Evolutionary conservation across 2,329 filamentous ascomycete species (phyloP).

Genomic region (Neophaeococcomyces mojaviensis): DNA sequence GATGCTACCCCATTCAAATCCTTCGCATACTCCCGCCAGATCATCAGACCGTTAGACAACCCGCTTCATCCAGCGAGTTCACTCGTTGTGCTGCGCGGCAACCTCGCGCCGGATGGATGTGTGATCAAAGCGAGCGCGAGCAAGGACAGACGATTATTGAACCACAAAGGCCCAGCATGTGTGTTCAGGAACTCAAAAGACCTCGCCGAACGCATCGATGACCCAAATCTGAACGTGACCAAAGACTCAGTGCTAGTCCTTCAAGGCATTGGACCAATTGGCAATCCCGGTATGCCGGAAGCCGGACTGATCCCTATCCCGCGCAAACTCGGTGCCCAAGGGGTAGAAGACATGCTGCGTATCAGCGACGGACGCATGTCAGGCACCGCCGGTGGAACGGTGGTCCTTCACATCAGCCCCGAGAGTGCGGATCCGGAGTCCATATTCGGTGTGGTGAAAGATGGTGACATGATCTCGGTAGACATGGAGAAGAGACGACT

Average conservation of each 20-base stretch:
- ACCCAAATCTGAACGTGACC: conserved; percentile 37
- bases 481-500: conserved; percentile 38
- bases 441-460: conserved; percentile 41
- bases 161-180: conserved; percentile 39
- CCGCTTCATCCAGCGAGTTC: conserved; percentile 41
- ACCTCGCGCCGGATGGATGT: conserved; percentile 42
- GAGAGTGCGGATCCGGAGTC: conserved; percentile 43
- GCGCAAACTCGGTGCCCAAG: conserved; percentile 39
- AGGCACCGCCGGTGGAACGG: conserved; percentile 49
- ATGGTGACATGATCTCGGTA: conserved; percentile 42
- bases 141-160: conserved; percentile 39
- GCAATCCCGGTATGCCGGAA: conserved; percentile 48
- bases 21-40: conserved; percentile 34
- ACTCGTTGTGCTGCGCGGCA: conserved; percentile 40
- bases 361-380: conserved; percentile 50
- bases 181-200: conserved; percentile 44
- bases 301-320: conserved; percentile 46
- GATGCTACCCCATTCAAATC: conserved; percentile 36
- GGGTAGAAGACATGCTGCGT: conserved; percentile 47
- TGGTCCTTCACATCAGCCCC: conserved; percentile 47
- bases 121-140: conserved; percentile 46
- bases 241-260: conserved; percentile 41
- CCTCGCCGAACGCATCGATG: conserved; percentile 40
- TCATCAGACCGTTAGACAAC: conserved; percentile 38
- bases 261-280: conserved; percentile 44